Evolutionary conservation across 1,139 yeast species (phyloP).

Genomic region (Zygotorulaspora mrakii): DNA sequence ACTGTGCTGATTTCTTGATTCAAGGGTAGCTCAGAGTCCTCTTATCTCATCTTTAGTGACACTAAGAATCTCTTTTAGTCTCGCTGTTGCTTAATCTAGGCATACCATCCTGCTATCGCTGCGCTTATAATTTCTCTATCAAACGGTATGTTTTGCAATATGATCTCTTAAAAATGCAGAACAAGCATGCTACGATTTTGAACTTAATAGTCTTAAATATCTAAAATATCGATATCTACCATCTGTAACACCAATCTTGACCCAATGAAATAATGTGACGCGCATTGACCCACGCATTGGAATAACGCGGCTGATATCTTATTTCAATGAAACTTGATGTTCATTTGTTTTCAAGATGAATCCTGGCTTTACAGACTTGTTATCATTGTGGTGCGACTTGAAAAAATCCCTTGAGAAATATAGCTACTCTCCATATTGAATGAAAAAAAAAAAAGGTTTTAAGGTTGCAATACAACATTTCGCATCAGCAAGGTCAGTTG

Average conservation of each 20-base stretch:
- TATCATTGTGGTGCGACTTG: no score
- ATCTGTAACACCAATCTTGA: slow-evolving; percentile 5
- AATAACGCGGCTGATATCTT: no score
- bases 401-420: no score
- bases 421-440: no score
- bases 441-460: no score
- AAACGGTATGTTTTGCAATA: slow-evolving; percentile 5
- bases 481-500: no score
- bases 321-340: no score
- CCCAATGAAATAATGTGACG: background rate
- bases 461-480: no score
- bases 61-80: background rate
- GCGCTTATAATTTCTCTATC: slow-evolving; percentile 1
- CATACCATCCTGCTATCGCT: background rate
- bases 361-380: no score
- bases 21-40: background rate
- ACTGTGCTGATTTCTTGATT: slow-evolving; percentile 10
- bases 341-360: no score
- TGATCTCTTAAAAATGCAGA: slow-evolving; percentile 1
- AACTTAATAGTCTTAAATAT: slow-evolving; percentile 13
- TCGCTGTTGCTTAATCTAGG: background rate
- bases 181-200: background rate
- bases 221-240: slow-evolving; percentile 4
- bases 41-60: background rate
- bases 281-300: no score